Base-by-base conservation (phyloP, 192 early-diverging fungal genomes). In the Coemansia sp. region DNA sequence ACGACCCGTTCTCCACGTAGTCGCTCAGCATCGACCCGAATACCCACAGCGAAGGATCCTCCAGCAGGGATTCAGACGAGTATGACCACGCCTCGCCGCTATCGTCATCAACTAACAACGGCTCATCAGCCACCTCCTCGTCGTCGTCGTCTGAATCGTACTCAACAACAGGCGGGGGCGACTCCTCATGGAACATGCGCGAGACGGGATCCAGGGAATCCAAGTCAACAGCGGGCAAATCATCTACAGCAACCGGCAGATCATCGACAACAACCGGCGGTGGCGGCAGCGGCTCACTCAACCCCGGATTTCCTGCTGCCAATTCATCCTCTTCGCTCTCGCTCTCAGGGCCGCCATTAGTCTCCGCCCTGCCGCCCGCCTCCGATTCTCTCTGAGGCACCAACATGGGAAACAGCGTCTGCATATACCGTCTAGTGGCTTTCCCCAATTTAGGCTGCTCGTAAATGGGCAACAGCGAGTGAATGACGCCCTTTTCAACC, bases 401-500 rank as follows among this genome's bases (percentile, higher is more conserved):
- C 4, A 77, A 64, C 25, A 70, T 48, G 3, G 68, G 62, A 6
- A 75, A 80, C 45, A 80, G 33, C 14, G 61, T 20, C 20, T 81
- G 73, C 59, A 87, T 72, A 3, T 74, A 36, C 1, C 77, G 66
- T 20, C 61, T 61, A 6, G 68, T 67, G 3, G 71, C 26, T 0
- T 9, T 7, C 18, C 73, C 68, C 6, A 75, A 23, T 3, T 28
- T 34, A 13, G 75, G 79, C 31, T 73, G 59, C 48, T 68, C 73
- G 47, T 82, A 91, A 74, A 85, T 72, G 4, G 80, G 80, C 47
- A 62, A 5, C 5, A 83, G 42, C 48, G 71, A 73, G 0, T 68
- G 64, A 14, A 91, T 84, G 2, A 93, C 91, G 26, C 85, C 82
- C 65, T 87, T 89, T 0, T 79, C 79, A 0, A 91, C 72, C 0